Conservation (phyloP, 2,329 filamentous ascomycete genomes). For the Aphanoascus verrucosus region DNA sequence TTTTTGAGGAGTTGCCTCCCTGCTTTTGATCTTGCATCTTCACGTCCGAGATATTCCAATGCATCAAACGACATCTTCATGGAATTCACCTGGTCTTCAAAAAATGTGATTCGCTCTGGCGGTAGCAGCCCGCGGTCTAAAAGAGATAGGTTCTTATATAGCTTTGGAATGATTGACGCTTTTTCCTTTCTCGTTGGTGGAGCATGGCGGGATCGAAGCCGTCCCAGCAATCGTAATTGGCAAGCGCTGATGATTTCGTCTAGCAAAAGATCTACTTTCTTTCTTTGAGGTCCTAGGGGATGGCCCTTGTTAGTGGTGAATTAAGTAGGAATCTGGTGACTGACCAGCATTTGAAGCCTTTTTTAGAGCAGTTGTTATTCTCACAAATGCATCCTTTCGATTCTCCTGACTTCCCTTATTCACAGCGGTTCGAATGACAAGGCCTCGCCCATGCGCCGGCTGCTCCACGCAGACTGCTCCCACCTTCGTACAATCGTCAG, state of each 20-base stretch:
- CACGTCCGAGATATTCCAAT: neutral
- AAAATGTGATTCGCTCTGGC: neutral
- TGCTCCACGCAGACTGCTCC: conserved; percentile 8
- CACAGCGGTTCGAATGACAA: conserved; percentile 2
- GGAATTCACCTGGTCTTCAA: neutral
- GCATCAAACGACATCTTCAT: neutral
- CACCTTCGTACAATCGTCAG: conserved; percentile 1
- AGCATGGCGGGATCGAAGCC: conserved; percentile 6
- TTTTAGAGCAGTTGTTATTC: neutral
- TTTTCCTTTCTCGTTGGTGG: neutral
- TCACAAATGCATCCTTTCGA: neutral
- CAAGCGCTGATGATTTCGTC: conserved; percentile 2
- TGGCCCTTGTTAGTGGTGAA: neutral
- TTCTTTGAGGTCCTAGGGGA: neutral
- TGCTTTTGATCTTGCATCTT: neutral
- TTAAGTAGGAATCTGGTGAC: neutral
- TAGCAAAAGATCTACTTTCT: neutral
- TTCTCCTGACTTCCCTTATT: neutral
- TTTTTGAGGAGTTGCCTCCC: neutral
- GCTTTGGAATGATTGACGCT: neutral
- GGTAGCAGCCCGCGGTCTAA: neutral
- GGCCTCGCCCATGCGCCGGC: neutral
- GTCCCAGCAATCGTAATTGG: neutral
- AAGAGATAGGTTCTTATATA: neutral
- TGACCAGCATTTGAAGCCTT: conserved; percentile 3